Evolutionary conservation across 371 early-diverging fungal genomes (phyloP).

Genomic region (Nematocida ironsii): DNA sequence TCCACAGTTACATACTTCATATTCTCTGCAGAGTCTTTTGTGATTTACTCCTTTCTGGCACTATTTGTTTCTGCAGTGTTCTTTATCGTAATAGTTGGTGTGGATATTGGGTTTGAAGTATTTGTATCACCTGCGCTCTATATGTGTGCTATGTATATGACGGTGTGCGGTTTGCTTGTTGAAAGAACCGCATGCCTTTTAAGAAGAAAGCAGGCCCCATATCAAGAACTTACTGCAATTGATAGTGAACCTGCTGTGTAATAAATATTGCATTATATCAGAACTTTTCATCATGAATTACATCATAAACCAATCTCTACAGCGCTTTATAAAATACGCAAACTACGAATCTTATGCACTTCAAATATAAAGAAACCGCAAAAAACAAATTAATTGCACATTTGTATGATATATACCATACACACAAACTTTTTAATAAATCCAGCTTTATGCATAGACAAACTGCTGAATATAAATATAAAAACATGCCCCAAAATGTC

Average conservation of each 20-base stretch:
- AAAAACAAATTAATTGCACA: too few relatives aligned
- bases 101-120: constrained; percentile 47
- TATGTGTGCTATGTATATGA: constrained; percentile 18
- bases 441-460: too few relatives aligned
- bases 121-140: constrained; percentile 34
- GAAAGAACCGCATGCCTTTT: constrained; percentile 12
- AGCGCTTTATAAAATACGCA: too few relatives aligned
- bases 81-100: constrained; percentile 30
- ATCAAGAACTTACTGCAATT: too few relatives aligned
- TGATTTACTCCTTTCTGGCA: not conserved
- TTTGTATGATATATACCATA: too few relatives aligned
- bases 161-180: constrained; percentile 1
- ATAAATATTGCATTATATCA: too few relatives aligned
- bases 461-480: not conserved
- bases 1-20: constrained; percentile 43
- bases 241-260: too few relatives aligned
- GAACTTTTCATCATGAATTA: too few relatives aligned
- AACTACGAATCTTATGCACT: too few relatives aligned
- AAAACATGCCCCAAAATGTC: not conserved
- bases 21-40: constrained; percentile 42
- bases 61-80: constrained; percentile 3
- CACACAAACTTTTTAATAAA: too few relatives aligned
- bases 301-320: too few relatives aligned
- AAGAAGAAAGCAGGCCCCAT: constrained; percentile 12
- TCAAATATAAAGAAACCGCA: too few relatives aligned